Conservation (phyloP, 2,329 filamentous ascomycete genomes). For the Aspergillus neotritici region DNA sequence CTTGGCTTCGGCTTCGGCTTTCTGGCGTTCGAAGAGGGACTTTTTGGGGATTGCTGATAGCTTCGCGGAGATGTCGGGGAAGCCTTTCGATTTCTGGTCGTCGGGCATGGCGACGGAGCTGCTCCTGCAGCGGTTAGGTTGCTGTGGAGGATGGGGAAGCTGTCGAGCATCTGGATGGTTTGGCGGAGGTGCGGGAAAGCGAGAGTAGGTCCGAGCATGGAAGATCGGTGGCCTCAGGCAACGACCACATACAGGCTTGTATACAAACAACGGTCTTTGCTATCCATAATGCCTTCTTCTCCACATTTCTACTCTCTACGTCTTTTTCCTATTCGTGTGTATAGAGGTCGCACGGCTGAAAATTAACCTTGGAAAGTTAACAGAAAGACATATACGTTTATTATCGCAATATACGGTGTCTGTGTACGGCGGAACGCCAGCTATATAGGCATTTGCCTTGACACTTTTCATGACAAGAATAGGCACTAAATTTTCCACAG, state of each 20-base stretch:
- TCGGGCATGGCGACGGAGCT: conserved; percentile 32
- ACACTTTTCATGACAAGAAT: neutral
- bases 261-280: too few species aligned
- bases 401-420: conserved; percentile 53
- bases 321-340: too few species aligned
- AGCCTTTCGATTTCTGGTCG: conserved; percentile 40
- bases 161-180: conserved; percentile 3
- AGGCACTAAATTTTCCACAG: conserved; percentile 9
- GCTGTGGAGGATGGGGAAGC: conserved; percentile 1
- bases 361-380: too few species aligned
- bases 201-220: too few species aligned
- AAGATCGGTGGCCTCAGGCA: too few species aligned
- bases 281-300: too few species aligned
- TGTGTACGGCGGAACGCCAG: conserved; percentile 50
- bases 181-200: neutral
- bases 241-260: too few species aligned
- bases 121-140: conserved; percentile 18
- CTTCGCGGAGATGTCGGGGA: conserved; percentile 70
- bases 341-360: too few species aligned
- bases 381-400: conserved; percentile 42
- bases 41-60: conserved; percentile 75
- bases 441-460: conserved; percentile 35
- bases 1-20: conserved; percentile 85
- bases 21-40: conserved; percentile 81
- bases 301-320: too few species aligned